Percentiles rank a stretch among this genome's conserved stretches.
These are phyloP conservation scores for Malassezia sympodialis DNA, from an alignment of 1,284 basidiomycete species.

Conservation along the genomic window DNA sequence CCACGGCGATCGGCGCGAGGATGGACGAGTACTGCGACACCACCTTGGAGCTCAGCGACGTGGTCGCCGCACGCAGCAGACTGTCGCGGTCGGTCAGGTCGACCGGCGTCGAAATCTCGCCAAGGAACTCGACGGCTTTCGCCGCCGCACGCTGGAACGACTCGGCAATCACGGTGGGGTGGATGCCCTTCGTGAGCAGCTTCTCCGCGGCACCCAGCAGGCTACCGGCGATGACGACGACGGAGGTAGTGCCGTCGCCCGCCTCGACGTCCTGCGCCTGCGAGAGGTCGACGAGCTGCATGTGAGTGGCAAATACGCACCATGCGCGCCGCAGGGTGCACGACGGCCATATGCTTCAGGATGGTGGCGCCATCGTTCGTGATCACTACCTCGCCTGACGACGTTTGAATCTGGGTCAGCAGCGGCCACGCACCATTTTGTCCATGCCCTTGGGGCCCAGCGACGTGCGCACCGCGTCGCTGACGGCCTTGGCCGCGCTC, in stretches of 20 bases:
- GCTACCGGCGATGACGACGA: conserved; percentile 90
- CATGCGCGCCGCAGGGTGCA: conserved; percentile 98
- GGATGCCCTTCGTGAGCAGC: conserved; percentile 85
- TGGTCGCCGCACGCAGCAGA: conserved; percentile 83
- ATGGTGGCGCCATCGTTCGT: conserved; percentile 99
- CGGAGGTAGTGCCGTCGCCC: conserved; percentile 96
- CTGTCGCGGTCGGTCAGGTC: conserved; percentile 79
- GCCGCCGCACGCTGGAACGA: conserved; percentile 82
- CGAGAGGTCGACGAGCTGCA: conserved; percentile 69
- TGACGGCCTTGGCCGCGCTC: conserved; percentile 63
- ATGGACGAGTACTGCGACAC: conserved; percentile 98
- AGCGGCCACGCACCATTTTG: conserved; percentile 63
- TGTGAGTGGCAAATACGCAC: conserved; percentile 9
- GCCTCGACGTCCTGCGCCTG: conserved; percentile 97
- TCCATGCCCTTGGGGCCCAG: conserved; percentile 98
- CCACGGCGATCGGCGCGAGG: conserved; percentile 90
- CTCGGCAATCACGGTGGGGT: conserved; percentile 94
- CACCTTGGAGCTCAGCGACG: conserved; percentile 96
- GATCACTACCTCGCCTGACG: conserved; percentile 91
- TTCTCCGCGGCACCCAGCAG: conserved; percentile 90
- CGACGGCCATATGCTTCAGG: conserved; percentile 87
- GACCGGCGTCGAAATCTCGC: conserved; percentile 83
- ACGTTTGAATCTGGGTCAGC: conserved; percentile 65
- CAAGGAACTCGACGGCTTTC: conserved; percentile 88
- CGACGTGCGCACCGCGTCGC: conserved; percentile 92